Percentiles rank a stretch among this genome's conserved stretches.
phyloP scores from a whole-genome alignment of 805 yeast species.

The Schizosaccharomyces cryophilus region DNA sequence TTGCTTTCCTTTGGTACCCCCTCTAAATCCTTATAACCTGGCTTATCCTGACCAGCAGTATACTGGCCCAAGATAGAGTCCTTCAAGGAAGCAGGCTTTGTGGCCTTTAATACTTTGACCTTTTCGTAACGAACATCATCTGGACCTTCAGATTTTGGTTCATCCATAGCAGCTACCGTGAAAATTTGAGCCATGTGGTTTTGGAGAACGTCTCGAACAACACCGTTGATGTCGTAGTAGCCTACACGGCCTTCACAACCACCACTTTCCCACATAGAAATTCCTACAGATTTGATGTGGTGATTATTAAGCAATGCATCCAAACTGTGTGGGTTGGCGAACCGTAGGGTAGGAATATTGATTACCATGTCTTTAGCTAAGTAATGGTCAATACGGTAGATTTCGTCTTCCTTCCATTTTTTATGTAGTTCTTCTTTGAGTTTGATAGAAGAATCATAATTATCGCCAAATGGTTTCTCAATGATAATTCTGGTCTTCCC shows the following conservation, averaged over 20 bases:
- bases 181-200: slow-evolving; percentile 85
- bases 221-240: slow-evolving; percentile 83
- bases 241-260: slow-evolving; percentile 99
- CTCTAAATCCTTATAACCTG: slow-evolving; percentile 76
- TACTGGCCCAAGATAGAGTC: slow-evolving; percentile 77
- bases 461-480: slow-evolving; percentile 95
- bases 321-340: slow-evolving; percentile 63
- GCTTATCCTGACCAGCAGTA: slow-evolving; percentile 62
- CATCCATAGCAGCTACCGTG: slow-evolving; percentile 81
- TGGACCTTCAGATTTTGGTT: slow-evolving; percentile 75
- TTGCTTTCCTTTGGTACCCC: slow-evolving; percentile 63
- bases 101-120: slow-evolving; percentile 70
- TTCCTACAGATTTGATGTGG: slow-evolving; percentile 56
- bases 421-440: slow-evolving; percentile 63
- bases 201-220: slow-evolving; percentile 94
- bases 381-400: slow-evolving; percentile 90
- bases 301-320: slow-evolving; percentile 74
- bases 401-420: slow-evolving; percentile 68
- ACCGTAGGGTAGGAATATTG: slow-evolving; percentile 67
- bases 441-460: slow-evolving; percentile 50
- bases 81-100: slow-evolving; percentile 36
- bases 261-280: slow-evolving; percentile 89
- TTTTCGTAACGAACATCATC: slow-evolving; percentile 91
- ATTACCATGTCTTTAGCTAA: slow-evolving; percentile 96
- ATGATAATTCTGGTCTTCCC: slow-evolving; percentile 67